Conservation (phyloP, 768 basidiomycete species). For the Termitomyces sp. region DNA sequence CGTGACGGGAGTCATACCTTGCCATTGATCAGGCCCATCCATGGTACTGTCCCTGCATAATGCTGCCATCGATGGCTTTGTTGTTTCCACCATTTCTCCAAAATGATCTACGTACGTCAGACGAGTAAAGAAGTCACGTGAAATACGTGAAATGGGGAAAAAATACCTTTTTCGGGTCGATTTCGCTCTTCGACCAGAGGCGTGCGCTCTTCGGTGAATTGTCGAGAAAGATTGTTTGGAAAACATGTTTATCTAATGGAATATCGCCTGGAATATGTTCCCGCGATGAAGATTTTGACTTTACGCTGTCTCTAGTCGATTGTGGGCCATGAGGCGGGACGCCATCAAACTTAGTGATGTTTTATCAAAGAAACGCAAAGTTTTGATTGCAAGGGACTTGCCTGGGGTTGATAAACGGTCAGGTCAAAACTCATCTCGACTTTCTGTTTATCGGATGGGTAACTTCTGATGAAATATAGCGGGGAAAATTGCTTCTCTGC, state of each 20-base stretch:
- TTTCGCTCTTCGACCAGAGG: slow-evolving; percentile 38
- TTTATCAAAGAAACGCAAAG: neutral
- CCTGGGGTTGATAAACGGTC: slow-evolving; percentile 42
- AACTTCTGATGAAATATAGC: slow-evolving; percentile 41
- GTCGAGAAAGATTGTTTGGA: slow-evolving; percentile 46
- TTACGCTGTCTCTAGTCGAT: neutral
- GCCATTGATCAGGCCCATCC: slow-evolving; percentile 33
- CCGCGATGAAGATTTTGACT: slow-evolving; percentile 2
- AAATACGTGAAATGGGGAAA: neutral
- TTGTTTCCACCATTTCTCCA: slow-evolving; percentile 50
- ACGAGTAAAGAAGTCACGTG: neutral
- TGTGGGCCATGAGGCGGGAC: slow-evolving; percentile 13
- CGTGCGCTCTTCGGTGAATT: slow-evolving; percentile 28
- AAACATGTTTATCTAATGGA: slow-evolving; percentile 37
- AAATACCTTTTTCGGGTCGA: slow-evolving; percentile 25
- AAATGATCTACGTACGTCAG: slow-evolving; percentile 20
- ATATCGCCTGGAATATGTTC: slow-evolving; percentile 14
- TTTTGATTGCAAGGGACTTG: slow-evolving; percentile 10
- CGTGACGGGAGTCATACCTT: slow-evolving; percentile 11
- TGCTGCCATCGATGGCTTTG: slow-evolving; percentile 47
- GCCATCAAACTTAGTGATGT: slow-evolving; percentile 18
- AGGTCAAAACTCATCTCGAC: slow-evolving; percentile 51
- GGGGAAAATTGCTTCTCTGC: slow-evolving; percentile 35
- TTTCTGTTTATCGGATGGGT: slow-evolving; percentile 35
- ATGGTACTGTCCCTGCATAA: slow-evolving; percentile 30